Evolutionary conservation across 2,329 filamentous ascomycete genomes (phyloP), one percentile per base, ranked within the genome.

Genomic region (Nemania sp.): DNA sequence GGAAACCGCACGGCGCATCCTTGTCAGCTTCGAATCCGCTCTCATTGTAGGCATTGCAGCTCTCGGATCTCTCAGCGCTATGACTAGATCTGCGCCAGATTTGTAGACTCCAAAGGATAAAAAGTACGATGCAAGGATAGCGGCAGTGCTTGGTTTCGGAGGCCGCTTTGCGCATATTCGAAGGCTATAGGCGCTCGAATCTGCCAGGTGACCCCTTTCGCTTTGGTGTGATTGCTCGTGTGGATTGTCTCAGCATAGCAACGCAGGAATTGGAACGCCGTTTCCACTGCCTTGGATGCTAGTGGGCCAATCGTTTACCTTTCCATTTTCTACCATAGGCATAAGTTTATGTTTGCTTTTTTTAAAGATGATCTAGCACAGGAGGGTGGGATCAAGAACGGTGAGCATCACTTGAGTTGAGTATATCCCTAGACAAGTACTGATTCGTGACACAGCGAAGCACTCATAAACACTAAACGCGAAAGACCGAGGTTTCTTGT

Each of bases 11-110:
- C 2, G 15, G 15, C n/a, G 31, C 17, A 17, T 43, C 15, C 26
- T 48, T 5, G 42, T 48, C 28, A 37, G 43, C 36, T 42, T 47
- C 37, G 50, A 42, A 26, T 53, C 50, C n/a, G 43, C 42, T 31
- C 23, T 15, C 23, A 11, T 6, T 24, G 50, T 43, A 7, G 34
- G 42, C 36, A 36, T 48, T 37, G 5, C 15, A 48, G n/a, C 20
- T 15, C 50, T 34, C 14, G 42, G 43, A 23, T 47, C 50, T 26
- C 14, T 42, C 2, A 24, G 28, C 33, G 50, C 31, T 28, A 53
- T 47, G 34, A 4, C 28, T 26, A 47, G 20, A 23, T 41, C n/a
- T 26, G 34, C 42, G 30, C 24, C 22, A 24, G 34, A 45, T 3
- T 28, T 19, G 14, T 12, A 31, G 17, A 33, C 31, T 11, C 30